Evolutionary conservation across 352 stramenopile genomes (phyloP).

Genomic region (Globisporangium acanthophoron): DNA sequence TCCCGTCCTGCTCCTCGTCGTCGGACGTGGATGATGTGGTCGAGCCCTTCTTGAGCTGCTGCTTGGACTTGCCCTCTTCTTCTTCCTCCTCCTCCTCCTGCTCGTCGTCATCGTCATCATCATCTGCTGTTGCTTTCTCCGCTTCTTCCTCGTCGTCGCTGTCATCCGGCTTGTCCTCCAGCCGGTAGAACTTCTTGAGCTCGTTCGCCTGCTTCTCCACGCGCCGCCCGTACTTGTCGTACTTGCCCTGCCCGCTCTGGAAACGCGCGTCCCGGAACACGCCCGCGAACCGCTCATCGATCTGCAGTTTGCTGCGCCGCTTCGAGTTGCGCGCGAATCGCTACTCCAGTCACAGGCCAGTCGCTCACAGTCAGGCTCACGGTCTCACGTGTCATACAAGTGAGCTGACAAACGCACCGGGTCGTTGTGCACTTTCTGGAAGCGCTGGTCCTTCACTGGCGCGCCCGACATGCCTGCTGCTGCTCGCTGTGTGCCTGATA

Average conservation of each 20-base stretch:
- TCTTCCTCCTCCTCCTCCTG: constrained; percentile 11
- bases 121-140: constrained; percentile 27
- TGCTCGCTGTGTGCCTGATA: constrained; percentile 3
- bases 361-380: not conserved
- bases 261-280: constrained; percentile 77
- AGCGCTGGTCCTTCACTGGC: constrained; percentile 62
- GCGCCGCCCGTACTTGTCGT: constrained; percentile 85
- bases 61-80: not conserved
- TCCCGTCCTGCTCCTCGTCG: constrained; percentile 24
- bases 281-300: constrained; percentile 70
- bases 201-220: constrained; percentile 76
- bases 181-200: constrained; percentile 74
- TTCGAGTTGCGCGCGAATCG: constrained; percentile 74
- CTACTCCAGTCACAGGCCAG: constrained; percentile 11
- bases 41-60: constrained; percentile 11
- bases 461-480: constrained; percentile 16
- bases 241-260: constrained; percentile 77
- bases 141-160: constrained; percentile 3
- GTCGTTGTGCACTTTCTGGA: constrained; percentile 85
- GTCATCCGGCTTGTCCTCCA: constrained; percentile 54
- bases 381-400: not conserved
- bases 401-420: constrained; percentile 30
- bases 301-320: constrained; percentile 80
- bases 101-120: constrained; percentile 23
- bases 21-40: constrained; percentile 13